These are phyloP conservation scores for Colletotrichum noveboracense DNA, from an alignment of 2,329 filamentous ascomycete genomes.

Conservation along the genomic window DNA sequence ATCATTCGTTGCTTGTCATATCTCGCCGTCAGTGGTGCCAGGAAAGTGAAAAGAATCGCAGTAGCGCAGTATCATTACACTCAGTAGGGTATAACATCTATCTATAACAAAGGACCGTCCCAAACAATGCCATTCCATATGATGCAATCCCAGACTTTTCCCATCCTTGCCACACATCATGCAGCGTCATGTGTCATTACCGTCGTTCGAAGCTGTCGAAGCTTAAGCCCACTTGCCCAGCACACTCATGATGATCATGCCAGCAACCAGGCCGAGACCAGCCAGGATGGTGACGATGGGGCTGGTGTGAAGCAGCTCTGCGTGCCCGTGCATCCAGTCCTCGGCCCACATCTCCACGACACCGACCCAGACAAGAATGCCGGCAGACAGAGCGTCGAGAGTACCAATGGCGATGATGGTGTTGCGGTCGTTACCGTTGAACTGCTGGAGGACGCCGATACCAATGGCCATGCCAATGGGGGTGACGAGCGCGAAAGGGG, in stretches of 20 bases:
- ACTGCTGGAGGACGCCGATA: conserved; percentile 70
- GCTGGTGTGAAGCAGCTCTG: conserved; percentile 59
- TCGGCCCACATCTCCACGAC: conserved; percentile 80
- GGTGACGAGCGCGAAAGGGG: conserved; percentile 72
- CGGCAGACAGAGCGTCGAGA: conserved; percentile 74
- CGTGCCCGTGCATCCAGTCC: conserved; percentile 68
- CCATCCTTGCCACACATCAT: not conserved
- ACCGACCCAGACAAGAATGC: conserved; percentile 81
- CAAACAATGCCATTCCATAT: not conserved
- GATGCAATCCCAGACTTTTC: not conserved
- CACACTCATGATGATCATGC: conserved; percentile 73
- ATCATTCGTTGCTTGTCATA: accelerated
- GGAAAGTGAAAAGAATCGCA: not conserved
- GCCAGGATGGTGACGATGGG: conserved; percentile 54
- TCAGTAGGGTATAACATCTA: conserved; percentile 12
- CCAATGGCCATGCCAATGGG: conserved; percentile 84
- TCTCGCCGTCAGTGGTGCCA: accelerated
- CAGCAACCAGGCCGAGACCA: conserved; percentile 59
- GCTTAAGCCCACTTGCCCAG: conserved; percentile 75
- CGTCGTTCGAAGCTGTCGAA: not conserved
- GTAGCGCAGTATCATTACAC: conserved; percentile 1
- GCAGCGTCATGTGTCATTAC: not conserved
- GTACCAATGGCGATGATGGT: conserved; percentile 77
- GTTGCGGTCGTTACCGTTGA: conserved; percentile 74
- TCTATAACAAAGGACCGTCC: conserved; percentile 1